Base-by-base conservation (phyloP, 257 asterid species). In the Gentiana straminea region DNA sequence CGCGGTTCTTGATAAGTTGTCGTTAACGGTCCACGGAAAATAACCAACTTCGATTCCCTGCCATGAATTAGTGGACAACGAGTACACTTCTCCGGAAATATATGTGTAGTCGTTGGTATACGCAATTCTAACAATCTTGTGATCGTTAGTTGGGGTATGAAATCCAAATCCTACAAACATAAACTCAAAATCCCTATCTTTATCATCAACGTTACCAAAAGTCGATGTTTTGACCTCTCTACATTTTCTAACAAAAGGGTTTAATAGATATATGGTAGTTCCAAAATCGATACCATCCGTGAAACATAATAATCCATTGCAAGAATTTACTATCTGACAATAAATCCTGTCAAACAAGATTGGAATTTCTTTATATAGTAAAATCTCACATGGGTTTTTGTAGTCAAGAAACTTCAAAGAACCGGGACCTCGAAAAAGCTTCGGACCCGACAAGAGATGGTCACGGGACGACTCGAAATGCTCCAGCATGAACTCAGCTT, bases 241-340 rank as follows among this genome's bases (percentile, higher is more conserved):
- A 12, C 38, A 52, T 53, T 52, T 56, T 35, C 60, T 38, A 7
- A 65, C 61, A 32, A 15, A 61, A 7, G 68, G 76, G n/a, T 70
- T 65, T 9, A 51, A 55, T 45, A 70, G 7, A 12, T 46, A 61
- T n/a, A 65, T 36, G 49, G 10, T 51, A 32, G 12, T 32, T 2
- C 58, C 54, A 55, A 35, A 49, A 4, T 8, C 12, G 12, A 6
- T 7, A 1, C 8, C 12, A 11, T 52, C 69, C 2, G 58, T 34
- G 36, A 69, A 13, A 12, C 69, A 59, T 38, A 63, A 45, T 33
- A 69, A 34, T 13, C 74, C 69, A 33, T 68, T 68, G 32, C n/a
- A 51, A 5, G 73, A 68, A 57, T 61, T 50, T 1, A 63, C 39
- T 8, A 57, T 8, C 13, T 32, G 1, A 13, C 46, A 52, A 10